A percentile compares a stretch with the other conserved stretches of the same genome.
Evolutionary conservation across 495 filamentous ascomycete genomes (phyloP).

Genomic region (Barbatosphaeria neglecta): DNA sequence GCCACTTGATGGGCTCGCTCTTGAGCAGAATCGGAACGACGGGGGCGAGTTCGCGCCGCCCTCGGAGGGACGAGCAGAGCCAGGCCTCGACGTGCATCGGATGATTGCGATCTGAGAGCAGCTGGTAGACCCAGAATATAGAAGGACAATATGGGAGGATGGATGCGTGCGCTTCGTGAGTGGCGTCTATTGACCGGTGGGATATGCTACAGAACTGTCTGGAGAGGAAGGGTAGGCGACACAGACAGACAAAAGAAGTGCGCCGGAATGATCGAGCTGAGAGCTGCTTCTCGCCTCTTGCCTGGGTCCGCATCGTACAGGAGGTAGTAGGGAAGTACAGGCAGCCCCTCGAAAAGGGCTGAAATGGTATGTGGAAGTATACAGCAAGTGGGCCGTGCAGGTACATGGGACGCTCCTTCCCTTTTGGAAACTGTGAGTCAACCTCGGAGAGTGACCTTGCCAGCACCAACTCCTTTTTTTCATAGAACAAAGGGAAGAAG

Average conservation of each 20-base stretch:
- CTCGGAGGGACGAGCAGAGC: not conserved
- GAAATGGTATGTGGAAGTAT: too few species aligned
- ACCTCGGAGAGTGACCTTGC: too few species aligned
- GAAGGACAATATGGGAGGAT: too few species aligned
- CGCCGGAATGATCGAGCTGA: slow-evolving; percentile 1
- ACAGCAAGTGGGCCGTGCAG: too few species aligned
- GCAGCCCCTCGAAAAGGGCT: too few species aligned
- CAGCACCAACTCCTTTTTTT: too few species aligned
- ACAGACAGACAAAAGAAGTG: too few species aligned
- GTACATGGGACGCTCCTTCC: not conserved
- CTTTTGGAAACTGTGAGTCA: too few species aligned
- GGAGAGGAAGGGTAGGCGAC: not conserved
- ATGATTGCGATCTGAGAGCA: too few species aligned
- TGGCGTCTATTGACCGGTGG: not conserved
- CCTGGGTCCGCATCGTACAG: too few species aligned
- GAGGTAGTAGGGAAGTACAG: too few species aligned
- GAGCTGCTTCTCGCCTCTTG: not conserved
- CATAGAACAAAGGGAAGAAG: not conserved
- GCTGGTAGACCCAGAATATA: too few species aligned
- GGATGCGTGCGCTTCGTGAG: not conserved
- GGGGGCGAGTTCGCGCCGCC: not conserved
- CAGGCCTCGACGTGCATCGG: not conserved
- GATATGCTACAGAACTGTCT: not conserved
- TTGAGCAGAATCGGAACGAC: slow-evolving; percentile 2
- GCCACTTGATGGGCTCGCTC: not conserved